Evolutionary conservation across 2,329 filamentous ascomycete genomes (phyloP).

Genomic region (Diaporthe vaccinii): DNA sequence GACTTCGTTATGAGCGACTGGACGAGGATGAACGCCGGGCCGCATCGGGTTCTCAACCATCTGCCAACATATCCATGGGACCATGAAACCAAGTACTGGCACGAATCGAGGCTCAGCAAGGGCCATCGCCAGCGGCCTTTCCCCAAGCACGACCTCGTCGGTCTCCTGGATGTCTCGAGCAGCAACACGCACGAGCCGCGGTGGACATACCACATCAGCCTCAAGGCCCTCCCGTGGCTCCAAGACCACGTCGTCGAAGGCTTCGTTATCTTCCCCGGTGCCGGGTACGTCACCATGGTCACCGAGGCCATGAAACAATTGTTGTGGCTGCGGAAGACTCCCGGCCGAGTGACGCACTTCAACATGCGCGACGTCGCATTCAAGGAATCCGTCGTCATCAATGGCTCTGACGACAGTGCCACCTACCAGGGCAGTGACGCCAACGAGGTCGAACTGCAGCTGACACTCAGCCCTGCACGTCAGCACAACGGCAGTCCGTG

Average conservation of each 20-base stretch:
- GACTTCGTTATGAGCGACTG: neutral
- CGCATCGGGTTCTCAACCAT: conserved; percentile 21
- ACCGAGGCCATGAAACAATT: conserved; percentile 31
- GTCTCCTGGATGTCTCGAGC: conserved; percentile 22
- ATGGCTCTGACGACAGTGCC: neutral
- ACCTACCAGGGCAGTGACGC: conserved; percentile 2
- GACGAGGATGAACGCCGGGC: neutral
- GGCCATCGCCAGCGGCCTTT: conserved; percentile 43
- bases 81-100: conserved; percentile 37
- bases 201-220: conserved; percentile 24
- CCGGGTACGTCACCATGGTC: conserved; percentile 27
- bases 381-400: conserved; percentile 12
- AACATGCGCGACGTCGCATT: conserved; percentile 13
- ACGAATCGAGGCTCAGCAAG: conserved; percentile 39
- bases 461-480: conserved; percentile 5
- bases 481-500: conserved; percentile 16
- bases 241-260: conserved; percentile 32
- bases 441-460: conserved; percentile 25
- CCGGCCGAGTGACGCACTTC: neutral
- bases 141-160: conserved; percentile 48
- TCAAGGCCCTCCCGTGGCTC: conserved; percentile 22
- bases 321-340: neutral
- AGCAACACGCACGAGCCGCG: conserved; percentile 29
- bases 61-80: conserved; percentile 40
- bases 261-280: conserved; percentile 28